Percentiles rank a stretch among this genome's conserved stretches.
Evolutionary conservation across 768 basidiomycete species (phyloP).

Genomic region (Cystofilobasidium ferigula): DNA sequence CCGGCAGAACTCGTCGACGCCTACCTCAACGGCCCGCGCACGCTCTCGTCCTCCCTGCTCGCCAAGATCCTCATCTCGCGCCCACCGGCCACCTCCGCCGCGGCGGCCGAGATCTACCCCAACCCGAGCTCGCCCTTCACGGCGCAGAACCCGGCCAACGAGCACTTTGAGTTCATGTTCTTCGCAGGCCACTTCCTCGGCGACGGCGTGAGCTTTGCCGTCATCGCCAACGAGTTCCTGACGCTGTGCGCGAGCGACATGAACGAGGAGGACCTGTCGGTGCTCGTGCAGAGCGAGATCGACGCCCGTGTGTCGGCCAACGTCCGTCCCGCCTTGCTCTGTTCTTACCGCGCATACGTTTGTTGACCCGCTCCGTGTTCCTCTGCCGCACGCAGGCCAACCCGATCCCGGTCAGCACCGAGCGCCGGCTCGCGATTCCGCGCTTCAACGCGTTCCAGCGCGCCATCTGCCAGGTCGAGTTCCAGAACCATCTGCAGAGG

Average conservation of each 20-base stretch:
- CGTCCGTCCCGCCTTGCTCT: not conserved
- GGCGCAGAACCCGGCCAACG: constrained; percentile 31
- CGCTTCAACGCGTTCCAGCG: constrained; percentile 41
- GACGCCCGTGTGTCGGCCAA: constrained; percentile 11
- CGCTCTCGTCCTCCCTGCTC: constrained; percentile 54
- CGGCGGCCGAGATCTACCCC: constrained; percentile 35
- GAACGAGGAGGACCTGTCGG: constrained; percentile 26
- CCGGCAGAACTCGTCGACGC: constrained; percentile 48
- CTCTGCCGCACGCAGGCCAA: constrained; percentile 30
- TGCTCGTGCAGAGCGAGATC: constrained; percentile 26
- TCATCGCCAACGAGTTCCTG: constrained; percentile 71
- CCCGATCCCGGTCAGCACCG: constrained; percentile 44
- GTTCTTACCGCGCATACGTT: not conserved
- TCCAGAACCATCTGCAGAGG: constrained; percentile 47
- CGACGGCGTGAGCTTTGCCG: constrained; percentile 77
- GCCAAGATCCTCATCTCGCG: constrained; percentile 49
- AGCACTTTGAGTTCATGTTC: constrained; percentile 54
- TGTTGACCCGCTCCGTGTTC: not conserved
- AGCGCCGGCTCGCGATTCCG: constrained; percentile 44
- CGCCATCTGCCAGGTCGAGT: constrained; percentile 50
- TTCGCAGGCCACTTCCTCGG: constrained; percentile 72
- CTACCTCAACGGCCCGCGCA: constrained; percentile 68
- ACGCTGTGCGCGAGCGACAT: constrained; percentile 45
- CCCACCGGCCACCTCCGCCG: constrained; percentile 16
- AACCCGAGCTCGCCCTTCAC: constrained; percentile 24